phyloP scores from a whole-genome alignment of 2,329 filamentous ascomycete species.

The Talaromyces sp. region DNA sequence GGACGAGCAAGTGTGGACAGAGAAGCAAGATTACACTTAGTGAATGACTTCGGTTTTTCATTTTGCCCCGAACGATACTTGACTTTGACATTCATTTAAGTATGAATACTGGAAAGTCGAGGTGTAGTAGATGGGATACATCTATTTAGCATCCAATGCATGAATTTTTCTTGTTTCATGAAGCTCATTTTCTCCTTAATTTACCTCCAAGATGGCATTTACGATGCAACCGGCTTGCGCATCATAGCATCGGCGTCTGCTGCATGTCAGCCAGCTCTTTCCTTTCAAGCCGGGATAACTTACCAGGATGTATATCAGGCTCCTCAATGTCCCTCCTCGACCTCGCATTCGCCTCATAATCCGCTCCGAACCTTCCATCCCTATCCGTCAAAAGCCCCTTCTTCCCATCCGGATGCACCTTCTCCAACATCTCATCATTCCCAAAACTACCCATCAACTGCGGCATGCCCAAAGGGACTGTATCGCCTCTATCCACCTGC shows the following conservation, averaged over 20 bases:
- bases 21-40: conserved; percentile 52
- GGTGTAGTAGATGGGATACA: conserved; percentile 46
- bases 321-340: conserved; percentile 50
- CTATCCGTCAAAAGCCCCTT: conserved; percentile 47
- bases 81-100: conserved; percentile 44
- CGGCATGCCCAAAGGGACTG: conserved; percentile 58
- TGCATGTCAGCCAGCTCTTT: not conserved
- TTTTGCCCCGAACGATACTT: conserved; percentile 37
- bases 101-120: conserved; percentile 45
- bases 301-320: conserved; percentile 35
- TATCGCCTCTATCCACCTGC: conserved; percentile 74
- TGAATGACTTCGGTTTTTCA: conserved; percentile 21
- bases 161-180: not conserved
- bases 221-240: not conserved
- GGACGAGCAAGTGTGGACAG: conserved; percentile 57
- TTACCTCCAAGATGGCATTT: not conserved
- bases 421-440: conserved; percentile 26
- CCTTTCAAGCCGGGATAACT: conserved; percentile 13
- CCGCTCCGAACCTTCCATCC: conserved; percentile 54
- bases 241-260: conserved; percentile 18
- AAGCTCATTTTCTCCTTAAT: not conserved
- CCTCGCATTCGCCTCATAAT: conserved; percentile 52
- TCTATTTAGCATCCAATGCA: conserved; percentile 14
- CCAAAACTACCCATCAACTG: conserved; percentile 62
- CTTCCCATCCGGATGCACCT: conserved; percentile 27